These are phyloP conservation scores for Pinus taeda DNA, from an alignment of 75 land plant species.

Conservation along the genomic window DNA sequence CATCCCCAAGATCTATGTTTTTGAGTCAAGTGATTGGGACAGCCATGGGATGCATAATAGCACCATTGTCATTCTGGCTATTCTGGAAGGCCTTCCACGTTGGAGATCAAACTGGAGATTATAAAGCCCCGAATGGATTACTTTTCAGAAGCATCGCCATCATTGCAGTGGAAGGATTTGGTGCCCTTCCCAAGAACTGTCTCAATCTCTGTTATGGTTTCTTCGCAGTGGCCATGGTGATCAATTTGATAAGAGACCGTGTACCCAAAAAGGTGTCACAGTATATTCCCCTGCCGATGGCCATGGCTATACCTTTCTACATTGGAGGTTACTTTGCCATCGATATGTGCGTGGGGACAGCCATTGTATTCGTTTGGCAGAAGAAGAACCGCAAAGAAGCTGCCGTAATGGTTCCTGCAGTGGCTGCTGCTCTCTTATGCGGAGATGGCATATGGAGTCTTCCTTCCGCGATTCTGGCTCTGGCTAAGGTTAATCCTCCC, in stretches of 20 bases:
- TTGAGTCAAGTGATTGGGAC: conserved; percentile 56
- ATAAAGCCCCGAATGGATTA: conserved; percentile 40
- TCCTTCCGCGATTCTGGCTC: conserved; percentile 46
- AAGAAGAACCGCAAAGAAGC: conserved; percentile 33
- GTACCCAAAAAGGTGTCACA: conserved; percentile 1
- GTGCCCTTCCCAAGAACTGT: conserved; percentile 48
- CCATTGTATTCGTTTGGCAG: conserved; percentile 39
- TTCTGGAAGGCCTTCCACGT: conserved; percentile 45
- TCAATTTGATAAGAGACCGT: conserved; percentile 25
- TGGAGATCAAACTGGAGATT: conserved; percentile 20
- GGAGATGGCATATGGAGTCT: conserved; percentile 66
- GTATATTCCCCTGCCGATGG: conserved; percentile 55
- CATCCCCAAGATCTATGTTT: conserved; percentile 66
- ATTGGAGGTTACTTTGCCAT: conserved; percentile 59
- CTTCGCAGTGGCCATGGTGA: conserved; percentile 27
- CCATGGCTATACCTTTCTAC: conserved; percentile 70
- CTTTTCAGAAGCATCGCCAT: conserved; percentile 54
- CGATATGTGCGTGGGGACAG: conserved; percentile 65
- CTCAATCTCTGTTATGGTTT: conserved; percentile 36
- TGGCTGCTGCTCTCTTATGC: conserved; percentile 58
- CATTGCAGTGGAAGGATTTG: conserved; percentile 50
- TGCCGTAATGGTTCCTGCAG: conserved; percentile 28
- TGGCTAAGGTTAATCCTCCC: conserved; percentile 45
- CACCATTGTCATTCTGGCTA: conserved; percentile 54
- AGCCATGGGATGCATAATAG: conserved; percentile 47